Evolutionary conservation across 768 basidiomycete species (phyloP).

Genomic region (Polyporus arcularius): DNA sequence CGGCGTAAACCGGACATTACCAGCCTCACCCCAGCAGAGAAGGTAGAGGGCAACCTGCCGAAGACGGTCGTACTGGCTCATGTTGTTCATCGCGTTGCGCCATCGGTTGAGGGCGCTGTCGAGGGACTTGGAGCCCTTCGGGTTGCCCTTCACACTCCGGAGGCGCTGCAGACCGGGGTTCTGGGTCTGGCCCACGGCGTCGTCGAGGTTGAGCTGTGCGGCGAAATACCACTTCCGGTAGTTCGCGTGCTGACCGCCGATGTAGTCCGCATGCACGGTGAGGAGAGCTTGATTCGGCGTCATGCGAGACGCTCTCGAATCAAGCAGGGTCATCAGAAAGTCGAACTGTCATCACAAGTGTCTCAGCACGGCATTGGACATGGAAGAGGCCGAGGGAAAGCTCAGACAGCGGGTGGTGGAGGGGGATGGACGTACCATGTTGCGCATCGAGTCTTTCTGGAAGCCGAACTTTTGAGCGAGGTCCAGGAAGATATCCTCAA

Average conservation of each 20-base stretch:
- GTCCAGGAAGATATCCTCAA: conserved; percentile 98
- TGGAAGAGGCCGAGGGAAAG: not conserved
- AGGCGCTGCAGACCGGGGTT: conserved; percentile 92
- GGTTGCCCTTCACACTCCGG: conserved; percentile 73
- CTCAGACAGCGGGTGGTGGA: not conserved
- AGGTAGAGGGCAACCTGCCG: conserved; percentile 95
- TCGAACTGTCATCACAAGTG: conserved; percentile 67
- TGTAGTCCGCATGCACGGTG: conserved; percentile 98
- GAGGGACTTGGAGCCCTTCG: conserved; percentile 74
- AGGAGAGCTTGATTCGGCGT: conserved; percentile 93
- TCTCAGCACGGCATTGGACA: conserved; percentile 9
- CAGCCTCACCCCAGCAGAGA: conserved; percentile 98
- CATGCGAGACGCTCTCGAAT: conserved; percentile 98
- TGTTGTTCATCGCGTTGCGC: conserved; percentile 98
- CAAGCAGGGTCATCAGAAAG: conserved; percentile 96
- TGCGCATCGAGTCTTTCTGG: conserved; percentile 93
- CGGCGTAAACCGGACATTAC: conserved; percentile 95
- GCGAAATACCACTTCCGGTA: conserved; percentile 99
- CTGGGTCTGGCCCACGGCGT: conserved; percentile 93
- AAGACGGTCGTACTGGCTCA: conserved; percentile 98
- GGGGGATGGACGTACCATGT: conserved; percentile 61
- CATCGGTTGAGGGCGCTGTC: conserved; percentile 93
- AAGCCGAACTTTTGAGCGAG: conserved; percentile 99
- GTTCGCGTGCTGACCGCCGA: conserved; percentile 97
- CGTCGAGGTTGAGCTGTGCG: conserved; percentile 97